Conservation (phyloP, 805 yeast genomes). For the Metschnikowia chrysomelidarum region DNA sequence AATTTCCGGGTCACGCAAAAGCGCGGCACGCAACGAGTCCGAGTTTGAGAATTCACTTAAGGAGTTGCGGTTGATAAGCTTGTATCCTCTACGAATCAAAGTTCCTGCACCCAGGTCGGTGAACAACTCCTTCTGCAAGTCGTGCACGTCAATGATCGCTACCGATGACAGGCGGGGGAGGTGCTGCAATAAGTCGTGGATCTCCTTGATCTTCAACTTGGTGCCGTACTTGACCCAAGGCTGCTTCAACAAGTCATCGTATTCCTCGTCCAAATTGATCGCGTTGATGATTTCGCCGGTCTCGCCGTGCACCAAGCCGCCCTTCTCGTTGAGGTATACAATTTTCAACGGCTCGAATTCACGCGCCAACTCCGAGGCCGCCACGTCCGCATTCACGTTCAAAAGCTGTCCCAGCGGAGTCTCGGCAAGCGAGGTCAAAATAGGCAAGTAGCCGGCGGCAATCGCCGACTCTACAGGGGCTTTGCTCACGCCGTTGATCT, state of each 20-base stretch:
- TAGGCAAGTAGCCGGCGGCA: slow-evolving; percentile 94
- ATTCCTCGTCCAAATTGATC: slow-evolving; percentile 95
- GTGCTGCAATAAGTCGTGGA: slow-evolving; percentile 88
- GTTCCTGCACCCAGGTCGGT: slow-evolving; percentile 99
- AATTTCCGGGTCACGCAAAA: slow-evolving; percentile 75
- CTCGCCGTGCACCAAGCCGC: slow-evolving; percentile 91
- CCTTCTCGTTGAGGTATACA: slow-evolving; percentile 95
- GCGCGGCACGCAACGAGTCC: slow-evolving; percentile 74
- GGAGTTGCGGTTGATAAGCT: slow-evolving; percentile 68
- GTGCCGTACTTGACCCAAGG: slow-evolving; percentile 99
- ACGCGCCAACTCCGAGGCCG: slow-evolving; percentile 97
- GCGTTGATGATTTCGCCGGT: slow-evolving; percentile 87
- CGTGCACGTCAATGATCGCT: slow-evolving; percentile 93
- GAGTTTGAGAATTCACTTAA: slow-evolving; percentile 67
- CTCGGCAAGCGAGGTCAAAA: slow-evolving; percentile 94
- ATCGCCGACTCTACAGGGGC: slow-evolving; percentile 91
- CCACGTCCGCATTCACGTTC: slow-evolving; percentile 98
- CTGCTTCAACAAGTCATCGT: slow-evolving; percentile 83
- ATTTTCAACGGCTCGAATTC: slow-evolving; percentile 96
- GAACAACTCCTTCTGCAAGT: slow-evolving; percentile 93
- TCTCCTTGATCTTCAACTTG: slow-evolving; percentile 93
- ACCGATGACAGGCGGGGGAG: slow-evolving; percentile 97
- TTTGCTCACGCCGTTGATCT: slow-evolving; percentile 81
- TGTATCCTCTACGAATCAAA: slow-evolving; percentile 94
- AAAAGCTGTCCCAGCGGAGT: slow-evolving; percentile 95